Base-by-base conservation (phyloP, 1,284 basidiomycete species). In the Tilletia setariae region DNA sequence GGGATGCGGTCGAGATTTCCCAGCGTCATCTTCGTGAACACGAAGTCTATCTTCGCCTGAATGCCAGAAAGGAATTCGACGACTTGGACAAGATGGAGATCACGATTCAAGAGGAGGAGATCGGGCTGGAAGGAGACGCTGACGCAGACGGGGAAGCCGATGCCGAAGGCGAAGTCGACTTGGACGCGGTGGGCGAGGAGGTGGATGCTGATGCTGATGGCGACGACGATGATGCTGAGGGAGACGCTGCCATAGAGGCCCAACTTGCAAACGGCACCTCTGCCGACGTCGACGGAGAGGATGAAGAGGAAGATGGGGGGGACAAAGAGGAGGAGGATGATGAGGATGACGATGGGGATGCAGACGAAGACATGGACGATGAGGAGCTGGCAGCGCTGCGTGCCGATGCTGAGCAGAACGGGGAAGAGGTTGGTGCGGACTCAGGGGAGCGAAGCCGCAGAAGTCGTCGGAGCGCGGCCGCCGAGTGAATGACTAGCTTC, bases 351-450 rank as follows among this genome's bases (percentile, higher is more conserved):
- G 71, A 72, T 1, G 73, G 71, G 16, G 71, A 68, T 1, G 71
- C 68, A 15, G 74, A 74, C 46, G 74, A 76, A 8, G 74, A 77
- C 35, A 74, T 74, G 32, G 72, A 67, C 16, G 73, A 68, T 16
- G 64, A 65, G 15, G 78, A 79, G 70, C 74, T 79, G 2, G 78
- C 78, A 15, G 76, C 72, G 19, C 65, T 79, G 40, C 70, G 68
- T 46, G 73, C 71, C 1, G 76, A 75, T 35, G 75, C 75, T 2
- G 69, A 70, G 47, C 71, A 67, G 32, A 70, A 68, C 19, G 75
- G 73, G 21, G 69, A 78, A 53, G 70, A 73, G 1, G 69, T 71
- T 43, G 70, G 72, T 13, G 69, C 68, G 28, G 68, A 23, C 62
- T 67, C 49, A 47, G 53, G n/a, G 65, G 72, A 51, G 66, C 51